A percentile compares a stretch with the other conserved stretches of the same genome.
phyloP scores from a whole-genome alignment of 2,329 filamentous ascomycete species.

The Xylaria arbuscula region DNA sequence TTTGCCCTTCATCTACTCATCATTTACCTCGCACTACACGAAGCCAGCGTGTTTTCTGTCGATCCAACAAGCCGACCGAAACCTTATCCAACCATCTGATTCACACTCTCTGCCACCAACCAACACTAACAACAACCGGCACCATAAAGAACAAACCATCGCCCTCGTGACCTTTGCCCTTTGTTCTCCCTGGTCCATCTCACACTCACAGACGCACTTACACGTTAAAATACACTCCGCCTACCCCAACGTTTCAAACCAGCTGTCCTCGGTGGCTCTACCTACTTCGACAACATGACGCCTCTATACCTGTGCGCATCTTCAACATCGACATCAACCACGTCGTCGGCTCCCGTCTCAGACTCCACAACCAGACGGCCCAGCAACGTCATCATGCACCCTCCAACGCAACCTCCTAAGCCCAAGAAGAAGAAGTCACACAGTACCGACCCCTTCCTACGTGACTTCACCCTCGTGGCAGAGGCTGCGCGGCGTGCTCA shows the following conservation, averaged over 20 bases:
- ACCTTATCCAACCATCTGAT: constrained; percentile 5
- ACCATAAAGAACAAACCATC: not conserved
- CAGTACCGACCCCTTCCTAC: constrained; percentile 71
- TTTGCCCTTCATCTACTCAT: constrained; percentile 5
- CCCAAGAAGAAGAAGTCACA: constrained; percentile 42
- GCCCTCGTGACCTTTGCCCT: not conserved
- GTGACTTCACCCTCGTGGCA: constrained; percentile 85
- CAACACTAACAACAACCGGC: not conserved
- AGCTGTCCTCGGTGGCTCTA: not conserved
- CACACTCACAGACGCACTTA: not conserved
- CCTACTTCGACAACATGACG: constrained; percentile 25
- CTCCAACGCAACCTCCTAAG: constrained; percentile 46
- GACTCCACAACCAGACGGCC: constrained; percentile 36
- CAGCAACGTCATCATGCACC: constrained; percentile 43
- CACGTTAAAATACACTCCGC: not conserved
- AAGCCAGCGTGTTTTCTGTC: constrained; percentile 6
- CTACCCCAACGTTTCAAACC: not conserved
- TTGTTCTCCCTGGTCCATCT: not conserved
- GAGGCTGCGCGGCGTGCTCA: constrained; percentile 95
- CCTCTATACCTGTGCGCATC: constrained; percentile 34
- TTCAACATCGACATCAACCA: constrained; percentile 29
- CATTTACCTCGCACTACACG: constrained; percentile 20
- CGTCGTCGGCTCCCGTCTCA: constrained; percentile 31
- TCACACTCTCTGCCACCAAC: not conserved
- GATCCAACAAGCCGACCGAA: not conserved